Base-by-base conservation (phyloP, 2,329 filamentous ascomycete genomes). In the Aaosphaeria arxii region DNA sequence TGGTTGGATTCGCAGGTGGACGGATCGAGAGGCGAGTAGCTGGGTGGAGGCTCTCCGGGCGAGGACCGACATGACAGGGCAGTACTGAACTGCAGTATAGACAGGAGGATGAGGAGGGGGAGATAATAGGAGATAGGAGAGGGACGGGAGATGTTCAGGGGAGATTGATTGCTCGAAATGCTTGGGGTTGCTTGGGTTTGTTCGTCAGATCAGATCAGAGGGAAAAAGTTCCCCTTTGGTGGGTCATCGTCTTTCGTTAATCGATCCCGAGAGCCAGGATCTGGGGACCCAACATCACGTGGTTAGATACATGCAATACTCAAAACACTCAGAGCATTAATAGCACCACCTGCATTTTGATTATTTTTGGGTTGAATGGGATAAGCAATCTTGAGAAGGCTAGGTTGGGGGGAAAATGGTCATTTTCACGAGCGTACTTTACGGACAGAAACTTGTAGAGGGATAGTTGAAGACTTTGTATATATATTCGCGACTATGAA, bases 1-100 rank as follows among this genome's bases (percentile, higher is more conserved):
- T 4, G 77, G 77, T 13, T 70, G 61, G 46, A 79, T 74, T 46
- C 69, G 68, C 47, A 80, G 49, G 51, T 78, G 74, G 6, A 80
- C 64, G 7, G 72, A 73, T 43, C 74, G 71, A 42, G 59, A 58
- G n/a, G 69, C 58, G 30, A 73, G 57, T 17, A 54, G 55, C 50
- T 61, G 50, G 13, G 53, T 44, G 5, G 58, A 51, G 17, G 59
- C 61, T 44, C 55, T 54, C 24, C 62, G 61, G n/a, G 44, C 44
- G 33, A 36, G n/a, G 54, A 53, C 42, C 44, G 66, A 58, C 65
- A 69, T 71, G 51, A 50, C 33, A 44, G 43, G 17, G 17, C 17
- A 29, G 40, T 30, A 31, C 24, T 13, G 43, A 5, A 7, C 5
- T 28, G 36, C 48, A 45, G 44, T 42, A 39, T 4, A 11, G 49